phyloP scores from a whole-genome alignment of 1,139 yeast species.

The Wickerhamomyces sp. region DNA sequence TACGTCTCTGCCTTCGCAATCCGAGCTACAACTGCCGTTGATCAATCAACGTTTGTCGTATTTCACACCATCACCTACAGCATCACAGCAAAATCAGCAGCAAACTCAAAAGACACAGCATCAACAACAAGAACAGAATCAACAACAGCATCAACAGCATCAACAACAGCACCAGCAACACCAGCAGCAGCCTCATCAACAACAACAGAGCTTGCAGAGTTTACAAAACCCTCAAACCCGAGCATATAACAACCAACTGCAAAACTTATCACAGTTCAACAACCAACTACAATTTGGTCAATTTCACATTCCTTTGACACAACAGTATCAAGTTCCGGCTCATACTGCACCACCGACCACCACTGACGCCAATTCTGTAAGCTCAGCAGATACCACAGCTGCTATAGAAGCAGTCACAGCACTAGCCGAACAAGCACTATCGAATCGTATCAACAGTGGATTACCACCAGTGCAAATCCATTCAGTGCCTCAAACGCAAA shows the following conservation, averaged over 20 bases:
- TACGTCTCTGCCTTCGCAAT: not conserved
- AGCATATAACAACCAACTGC: constrained; percentile 1
- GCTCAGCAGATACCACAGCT: not conserved
- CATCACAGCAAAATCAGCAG: not conserved
- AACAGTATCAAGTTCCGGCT: constrained; percentile 3
- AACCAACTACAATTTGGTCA: constrained; percentile 1
- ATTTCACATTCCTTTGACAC: constrained; percentile 5
- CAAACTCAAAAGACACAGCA: too few species aligned
- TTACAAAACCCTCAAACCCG: too few species aligned
- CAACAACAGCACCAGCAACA: too few species aligned
- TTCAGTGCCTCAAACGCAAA: too few species aligned
- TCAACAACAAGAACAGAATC: too few species aligned
- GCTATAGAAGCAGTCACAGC: not conserved
- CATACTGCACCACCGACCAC: not conserved
- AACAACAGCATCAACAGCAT: too few species aligned
- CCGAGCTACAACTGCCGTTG: not conserved
- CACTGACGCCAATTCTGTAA: not conserved
- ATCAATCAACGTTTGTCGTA: not conserved
- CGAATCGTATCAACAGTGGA: not conserved
- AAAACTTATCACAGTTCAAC: constrained; percentile 4
- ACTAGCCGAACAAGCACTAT: not conserved
- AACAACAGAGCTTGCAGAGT: too few species aligned
- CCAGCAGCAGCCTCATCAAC: too few species aligned
- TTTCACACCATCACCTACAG: too few species aligned
- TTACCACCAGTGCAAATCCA: too few species aligned